Evolutionary conservation across 768 basidiomycete genomes (phyloP), one percentile per base, ranked within the genome.

Genomic region (Lactarius tabidus): DNA sequence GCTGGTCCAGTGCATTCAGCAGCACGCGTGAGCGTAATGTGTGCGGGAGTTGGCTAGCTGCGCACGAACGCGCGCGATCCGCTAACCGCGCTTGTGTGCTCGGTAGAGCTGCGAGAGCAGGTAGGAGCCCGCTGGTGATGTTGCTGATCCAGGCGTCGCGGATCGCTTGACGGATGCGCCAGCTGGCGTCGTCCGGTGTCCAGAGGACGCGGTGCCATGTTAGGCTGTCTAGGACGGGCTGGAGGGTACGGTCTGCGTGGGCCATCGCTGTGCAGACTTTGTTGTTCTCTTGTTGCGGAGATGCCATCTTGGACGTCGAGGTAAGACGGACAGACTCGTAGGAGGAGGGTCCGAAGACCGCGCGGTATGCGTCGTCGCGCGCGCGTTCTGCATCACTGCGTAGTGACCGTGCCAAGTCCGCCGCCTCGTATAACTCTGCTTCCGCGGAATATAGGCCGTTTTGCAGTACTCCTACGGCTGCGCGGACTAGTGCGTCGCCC

Each of bases 1-100:
- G 57, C 41, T 73, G 73, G 10, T 58, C 33, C 10, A 73, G 54
- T 7, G 63, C 41, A 41, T 73, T 73, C 35, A 60, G 59, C 6
- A 73, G 66, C 52, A 73, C 56, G 17, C 59, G 38, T 2, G 73
- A 72, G 23, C 60, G 66, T 14, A 71, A 60, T 1, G 66, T 14
- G 3, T 33, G 10, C 0, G 72, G 72, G 17, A 71, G 63, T 6
- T 63, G n/a, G 3, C 53, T 38, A 52, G 31, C 8, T 31, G 3
- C 31, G 48, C n/a, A 61, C 8, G 12, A 23, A 7, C 31, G 52
- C 12, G 64, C 45, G 39, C 33, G 10, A 7, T 29, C 26, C 18
- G 60, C 18, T 1, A 57, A 63, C 6, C 35, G 2, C 8, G 63
- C n/a, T 17, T 69, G 67, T 4, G 41, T 59, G 31, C 29, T 38